Evolutionary conservation across 2,329 filamentous ascomycete species (phyloP), one percentile per base, ranked within the genome.

Genomic region (Arachnomyces sp.): DNA sequence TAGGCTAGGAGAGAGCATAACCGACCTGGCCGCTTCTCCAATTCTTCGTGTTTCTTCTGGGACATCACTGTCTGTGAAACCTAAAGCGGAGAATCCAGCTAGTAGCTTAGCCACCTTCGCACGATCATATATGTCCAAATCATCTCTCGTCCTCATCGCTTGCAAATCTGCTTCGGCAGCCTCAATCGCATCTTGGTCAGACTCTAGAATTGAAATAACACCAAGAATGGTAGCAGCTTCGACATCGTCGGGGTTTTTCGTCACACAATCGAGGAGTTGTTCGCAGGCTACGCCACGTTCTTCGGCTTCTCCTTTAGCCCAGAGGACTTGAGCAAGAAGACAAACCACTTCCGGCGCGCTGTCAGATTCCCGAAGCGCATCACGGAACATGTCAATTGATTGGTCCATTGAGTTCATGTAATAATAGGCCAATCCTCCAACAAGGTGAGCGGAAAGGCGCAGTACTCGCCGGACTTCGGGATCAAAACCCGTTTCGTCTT

Each of bases 291-390:
- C 79, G 36, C 82, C 78, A 34, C 82, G 78, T 40, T 89, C 84
- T 1, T 80, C 73, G 5, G 82, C 77, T 0, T 80, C 79, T 7
- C 86, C 88, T 48, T 86, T 87, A 0, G 89, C 89, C 90, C 92
- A 98, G 0, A 96, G 73, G 0, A 96, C 85, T 62, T 96, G 87
- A 0, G 89, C 85, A 9, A 96, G 72, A 9, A 95, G 72, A 54
- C 89, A 95, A 0, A 88, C 81, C 1, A 90, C 83, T 55, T 95
- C 88, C 0, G 89, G 84, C 45, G 87, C 80, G 29, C 77, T 76
- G 21, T 77, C 68, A 1, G 84, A 87, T 57, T 94, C 88, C 41
- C 81, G 73, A 6, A 96, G 71, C 0, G 88, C 88, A 2, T 78
- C 72, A 47, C 86, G 79, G 61, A 98, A 94, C 65, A 84, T 88